phyloP scores from a whole-genome alignment of 2,329 filamentous ascomycete species.

The Penicillium sp. region DNA sequence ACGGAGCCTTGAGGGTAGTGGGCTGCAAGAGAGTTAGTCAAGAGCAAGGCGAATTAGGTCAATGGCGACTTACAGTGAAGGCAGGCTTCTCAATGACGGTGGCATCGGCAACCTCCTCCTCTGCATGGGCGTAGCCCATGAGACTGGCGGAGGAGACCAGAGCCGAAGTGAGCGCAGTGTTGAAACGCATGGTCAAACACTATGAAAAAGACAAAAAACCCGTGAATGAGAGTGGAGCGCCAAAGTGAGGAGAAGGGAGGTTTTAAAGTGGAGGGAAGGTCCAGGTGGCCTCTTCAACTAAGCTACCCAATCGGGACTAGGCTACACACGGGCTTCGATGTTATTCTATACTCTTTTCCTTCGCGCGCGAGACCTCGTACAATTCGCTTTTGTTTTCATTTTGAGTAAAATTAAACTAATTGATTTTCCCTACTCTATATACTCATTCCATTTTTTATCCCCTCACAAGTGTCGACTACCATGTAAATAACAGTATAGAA shows the following conservation, averaged over 20 bases:
- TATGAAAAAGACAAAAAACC: slow-evolving; percentile 16
- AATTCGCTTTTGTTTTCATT: too few species aligned
- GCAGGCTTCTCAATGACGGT: slow-evolving; percentile 70
- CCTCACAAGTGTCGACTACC: neutral
- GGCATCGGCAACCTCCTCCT: slow-evolving; percentile 61
- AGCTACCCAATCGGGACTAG: slow-evolving; percentile 28
- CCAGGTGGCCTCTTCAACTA: slow-evolving; percentile 49
- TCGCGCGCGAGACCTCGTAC: neutral
- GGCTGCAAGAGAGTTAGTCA: slow-evolving; percentile 60
- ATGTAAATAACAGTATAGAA: neutral
- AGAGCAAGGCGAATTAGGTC: slow-evolving; percentile 3
- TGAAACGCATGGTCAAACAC: slow-evolving; percentile 72
- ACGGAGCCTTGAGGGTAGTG: slow-evolving; percentile 83
- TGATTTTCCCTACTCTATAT: neutral
- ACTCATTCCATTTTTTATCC: too few species aligned
- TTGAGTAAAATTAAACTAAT: neutral
- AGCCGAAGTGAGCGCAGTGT: slow-evolving; percentile 72
- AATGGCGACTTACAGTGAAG: slow-evolving; percentile 73
- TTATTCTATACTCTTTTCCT: slow-evolving; percentile 4
- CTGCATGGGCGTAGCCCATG: slow-evolving; percentile 65
- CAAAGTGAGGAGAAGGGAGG: slow-evolving; percentile 24
- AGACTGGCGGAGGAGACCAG: slow-evolving; percentile 71
- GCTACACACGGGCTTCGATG: slow-evolving; percentile 10
- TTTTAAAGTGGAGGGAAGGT: slow-evolving; percentile 36
- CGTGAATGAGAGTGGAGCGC: slow-evolving; percentile 17